Percentiles rank a stretch among this genome's conserved stretches.
phyloP scores from a whole-genome alignment of 805 yeast species.

The Metschnikowia bowlesiae region DNA sequence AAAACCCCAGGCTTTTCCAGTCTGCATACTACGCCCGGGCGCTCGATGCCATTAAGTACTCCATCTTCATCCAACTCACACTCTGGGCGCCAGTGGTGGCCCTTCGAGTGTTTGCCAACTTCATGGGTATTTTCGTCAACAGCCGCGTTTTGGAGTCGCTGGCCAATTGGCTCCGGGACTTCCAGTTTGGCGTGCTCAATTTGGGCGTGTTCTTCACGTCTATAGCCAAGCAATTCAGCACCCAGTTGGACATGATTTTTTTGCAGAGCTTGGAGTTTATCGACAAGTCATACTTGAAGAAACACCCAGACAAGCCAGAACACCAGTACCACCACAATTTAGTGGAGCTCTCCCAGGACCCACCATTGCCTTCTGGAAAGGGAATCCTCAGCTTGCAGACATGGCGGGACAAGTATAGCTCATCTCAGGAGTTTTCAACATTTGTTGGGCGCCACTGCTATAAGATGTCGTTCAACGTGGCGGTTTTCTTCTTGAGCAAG shows the following conservation, averaged over 20 bases:
- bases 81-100: conserved; percentile 22
- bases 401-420: conserved; percentile 10
- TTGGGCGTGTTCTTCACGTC: conserved; percentile 38
- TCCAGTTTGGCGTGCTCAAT: conserved; percentile 37
- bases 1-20: conserved; percentile 34
- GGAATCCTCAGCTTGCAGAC: neutral
- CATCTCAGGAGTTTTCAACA: conserved; percentile 18
- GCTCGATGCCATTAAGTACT: conserved; percentile 28
- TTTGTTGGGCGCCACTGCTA: conserved; percentile 17
- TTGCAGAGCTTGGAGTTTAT: conserved; percentile 34
- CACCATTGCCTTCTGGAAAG: neutral
- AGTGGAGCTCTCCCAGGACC: conserved; percentile 9
- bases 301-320: conserved; percentile 32
- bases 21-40: conserved; percentile 34
- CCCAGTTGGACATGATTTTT: conserved; percentile 40
- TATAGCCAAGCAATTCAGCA: conserved; percentile 30
- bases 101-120: conserved; percentile 14
- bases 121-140: conserved; percentile 4
- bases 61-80: conserved; percentile 33
- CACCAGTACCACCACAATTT: conserved; percentile 15
- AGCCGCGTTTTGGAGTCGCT: conserved; percentile 8
- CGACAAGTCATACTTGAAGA: conserved; percentile 24
- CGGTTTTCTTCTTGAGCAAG: conserved; percentile 29
- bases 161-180: conserved; percentile 18
- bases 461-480: conserved; percentile 23